Percentiles rank a stretch among this genome's conserved stretches.
Evolutionary conservation across 2,329 filamentous ascomycete species (phyloP).

Genomic region (Fusarium sp.): DNA sequence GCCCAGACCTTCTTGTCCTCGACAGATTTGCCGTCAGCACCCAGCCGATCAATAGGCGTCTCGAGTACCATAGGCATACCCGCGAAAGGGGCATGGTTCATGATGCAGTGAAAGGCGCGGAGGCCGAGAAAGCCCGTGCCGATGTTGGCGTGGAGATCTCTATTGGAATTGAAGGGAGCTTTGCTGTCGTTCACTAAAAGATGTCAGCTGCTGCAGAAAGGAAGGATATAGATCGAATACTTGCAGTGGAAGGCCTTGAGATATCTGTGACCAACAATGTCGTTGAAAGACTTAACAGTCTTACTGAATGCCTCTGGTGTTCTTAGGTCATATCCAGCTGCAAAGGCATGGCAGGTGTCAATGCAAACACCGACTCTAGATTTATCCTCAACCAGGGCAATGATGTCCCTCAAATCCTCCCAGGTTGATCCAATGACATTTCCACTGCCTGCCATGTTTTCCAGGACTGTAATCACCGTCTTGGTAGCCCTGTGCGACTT

Average conservation of each 20-base stretch:
- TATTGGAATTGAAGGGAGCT: slow-evolving; percentile 80
- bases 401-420: slow-evolving; percentile 86
- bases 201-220: not conserved
- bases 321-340: slow-evolving; percentile 89
- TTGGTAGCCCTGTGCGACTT: slow-evolving; percentile 78
- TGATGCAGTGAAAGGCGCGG: slow-evolving; percentile 86
- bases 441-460: slow-evolving; percentile 93
- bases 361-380: slow-evolving; percentile 89
- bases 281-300: slow-evolving; percentile 80
- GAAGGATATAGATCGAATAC: slow-evolving; percentile 7
- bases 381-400: slow-evolving; percentile 81
- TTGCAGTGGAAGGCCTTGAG: slow-evolving; percentile 79
- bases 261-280: slow-evolving; percentile 78
- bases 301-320: slow-evolving; percentile 74
- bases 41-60: slow-evolving; percentile 85
- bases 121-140: slow-evolving; percentile 93
- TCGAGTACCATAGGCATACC: slow-evolving; percentile 91
- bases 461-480: slow-evolving; percentile 82
- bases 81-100: slow-evolving; percentile 81
- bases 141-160: slow-evolving; percentile 95
- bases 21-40: slow-evolving; percentile 68
- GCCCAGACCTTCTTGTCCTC: slow-evolving; percentile 91
- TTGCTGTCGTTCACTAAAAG: slow-evolving; percentile 88
- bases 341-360: slow-evolving; percentile 96
- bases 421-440: slow-evolving; percentile 88